A percentile compares a stretch with the other conserved stretches of the same genome.
phyloP scores from a whole-genome alignment of 768 basidiomycete species.

The Termitomyces eurrhizus region DNA sequence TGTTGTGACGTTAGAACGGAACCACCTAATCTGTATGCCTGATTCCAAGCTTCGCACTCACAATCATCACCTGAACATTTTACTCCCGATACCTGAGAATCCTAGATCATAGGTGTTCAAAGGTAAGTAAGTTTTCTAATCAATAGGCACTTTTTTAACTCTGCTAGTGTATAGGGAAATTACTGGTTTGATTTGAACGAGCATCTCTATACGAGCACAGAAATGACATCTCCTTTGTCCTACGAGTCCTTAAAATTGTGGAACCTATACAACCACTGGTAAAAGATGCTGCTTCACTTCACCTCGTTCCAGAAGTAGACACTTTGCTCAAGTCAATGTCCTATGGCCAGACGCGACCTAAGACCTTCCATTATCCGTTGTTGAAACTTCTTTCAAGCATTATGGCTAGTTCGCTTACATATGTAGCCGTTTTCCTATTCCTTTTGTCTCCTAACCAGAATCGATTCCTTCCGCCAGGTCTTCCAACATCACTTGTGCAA shows the following conservation, averaged over 20 bases:
- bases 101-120: neutral
- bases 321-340: neutral
- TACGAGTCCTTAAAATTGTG: neutral
- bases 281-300: no score
- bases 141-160: neutral
- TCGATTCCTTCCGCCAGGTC: neutral
- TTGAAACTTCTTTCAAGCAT: neutral
- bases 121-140: neutral
- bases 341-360: neutral
- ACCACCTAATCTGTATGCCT: rapidly evolving
- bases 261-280: neutral
- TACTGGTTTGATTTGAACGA: neutral
- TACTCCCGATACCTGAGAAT: neutral
- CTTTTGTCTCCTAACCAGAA: neutral
- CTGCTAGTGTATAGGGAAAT: neutral
- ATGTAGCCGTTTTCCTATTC: no score
- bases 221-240: neutral
- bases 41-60: neutral
- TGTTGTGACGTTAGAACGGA: neutral
- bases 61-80: neutral
- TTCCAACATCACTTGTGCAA: neutral
- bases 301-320: neutral
- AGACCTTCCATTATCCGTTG: neutral
- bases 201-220: neutral
- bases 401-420: neutral